Conservation (phyloP, 1,284 basidiomycete species). For the Hypsizygus ulmarius region DNA sequence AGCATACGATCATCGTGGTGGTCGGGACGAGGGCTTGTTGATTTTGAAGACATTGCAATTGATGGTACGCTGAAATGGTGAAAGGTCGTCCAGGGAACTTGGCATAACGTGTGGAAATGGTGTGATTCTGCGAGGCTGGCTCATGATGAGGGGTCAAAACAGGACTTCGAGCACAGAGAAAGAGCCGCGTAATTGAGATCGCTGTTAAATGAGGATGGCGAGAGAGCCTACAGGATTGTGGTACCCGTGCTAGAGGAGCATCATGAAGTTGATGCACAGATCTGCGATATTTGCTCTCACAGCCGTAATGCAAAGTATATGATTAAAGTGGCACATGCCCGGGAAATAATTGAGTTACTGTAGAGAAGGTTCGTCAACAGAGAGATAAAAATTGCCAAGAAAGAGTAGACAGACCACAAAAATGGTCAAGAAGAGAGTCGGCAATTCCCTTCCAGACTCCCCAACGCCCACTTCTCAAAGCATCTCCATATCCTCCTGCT, state of each 20-base stretch:
- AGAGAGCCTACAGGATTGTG: too few species aligned
- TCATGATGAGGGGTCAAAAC: too few species aligned
- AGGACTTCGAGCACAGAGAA: too few species aligned
- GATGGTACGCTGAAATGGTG: not conserved
- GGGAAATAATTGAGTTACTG: not conserved
- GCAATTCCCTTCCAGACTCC: not conserved
- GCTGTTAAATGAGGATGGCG: too few species aligned
- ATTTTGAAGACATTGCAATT: too few species aligned
- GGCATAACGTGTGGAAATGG: too few species aligned
- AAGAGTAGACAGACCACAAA: not conserved
- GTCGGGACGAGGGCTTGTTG: too few species aligned
- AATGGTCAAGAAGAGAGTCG: not conserved
- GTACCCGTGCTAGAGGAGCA: not conserved
- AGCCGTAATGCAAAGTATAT: slow-evolving; percentile 3
- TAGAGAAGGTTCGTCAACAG: not conserved
- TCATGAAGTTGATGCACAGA: not conserved
- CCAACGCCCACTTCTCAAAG: slow-evolving; percentile 19
- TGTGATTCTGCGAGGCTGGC: too few species aligned
- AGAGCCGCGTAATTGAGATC: too few species aligned
- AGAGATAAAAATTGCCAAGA: not conserved
- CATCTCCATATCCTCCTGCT: slow-evolving; percentile 40
- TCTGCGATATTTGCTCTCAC: slow-evolving; percentile 2
- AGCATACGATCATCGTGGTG: too few species aligned
- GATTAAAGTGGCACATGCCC: not conserved
- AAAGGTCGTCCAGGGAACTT: not conserved